Evolutionary conservation across 2,329 filamentous ascomycete species (phyloP).

Genomic region (Scedosporium aurantiacum): DNA sequence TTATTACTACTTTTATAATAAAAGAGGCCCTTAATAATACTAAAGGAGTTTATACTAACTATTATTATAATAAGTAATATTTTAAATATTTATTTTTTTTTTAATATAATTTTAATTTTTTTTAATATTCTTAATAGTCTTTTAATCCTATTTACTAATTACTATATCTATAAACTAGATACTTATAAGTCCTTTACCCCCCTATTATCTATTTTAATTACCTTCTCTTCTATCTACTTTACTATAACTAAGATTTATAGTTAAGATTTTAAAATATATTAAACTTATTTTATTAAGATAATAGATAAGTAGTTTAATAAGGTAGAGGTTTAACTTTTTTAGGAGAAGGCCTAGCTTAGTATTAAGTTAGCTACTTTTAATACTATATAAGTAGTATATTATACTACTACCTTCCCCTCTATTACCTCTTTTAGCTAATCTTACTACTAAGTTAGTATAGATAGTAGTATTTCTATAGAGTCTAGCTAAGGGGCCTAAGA

Average conservation of each 20-base stretch:
- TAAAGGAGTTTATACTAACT: no score
- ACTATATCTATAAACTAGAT: background rate
- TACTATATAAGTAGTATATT: background rate
- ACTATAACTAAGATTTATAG: constrained; percentile 7
- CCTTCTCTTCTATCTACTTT: background rate
- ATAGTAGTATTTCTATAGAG: background rate
- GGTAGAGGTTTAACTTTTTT: background rate
- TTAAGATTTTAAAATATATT: background rate
- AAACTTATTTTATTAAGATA: constrained; percentile 5
- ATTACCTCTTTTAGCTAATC: background rate
- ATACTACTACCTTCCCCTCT: background rate
- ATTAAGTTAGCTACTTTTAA: background rate
- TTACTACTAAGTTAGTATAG: background rate
- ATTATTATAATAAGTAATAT: constrained; percentile 1
- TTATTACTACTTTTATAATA: no score
- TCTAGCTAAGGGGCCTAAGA: background rate
- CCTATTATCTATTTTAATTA: background rate
- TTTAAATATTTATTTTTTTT: constrained; percentile 4
- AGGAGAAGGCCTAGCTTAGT: background rate
- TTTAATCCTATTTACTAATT: background rate
- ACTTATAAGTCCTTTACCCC: background rate
- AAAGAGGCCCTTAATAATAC: no score
- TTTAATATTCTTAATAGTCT: background rate
- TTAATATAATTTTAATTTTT: constrained; percentile 2
- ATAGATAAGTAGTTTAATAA: background rate